A percentile compares a stretch with the other conserved stretches of the same genome.
These are phyloP conservation scores for Wickerhamomyces ciferrii DNA, from an alignment of 805 yeast species.

Conservation along the genomic window DNA sequence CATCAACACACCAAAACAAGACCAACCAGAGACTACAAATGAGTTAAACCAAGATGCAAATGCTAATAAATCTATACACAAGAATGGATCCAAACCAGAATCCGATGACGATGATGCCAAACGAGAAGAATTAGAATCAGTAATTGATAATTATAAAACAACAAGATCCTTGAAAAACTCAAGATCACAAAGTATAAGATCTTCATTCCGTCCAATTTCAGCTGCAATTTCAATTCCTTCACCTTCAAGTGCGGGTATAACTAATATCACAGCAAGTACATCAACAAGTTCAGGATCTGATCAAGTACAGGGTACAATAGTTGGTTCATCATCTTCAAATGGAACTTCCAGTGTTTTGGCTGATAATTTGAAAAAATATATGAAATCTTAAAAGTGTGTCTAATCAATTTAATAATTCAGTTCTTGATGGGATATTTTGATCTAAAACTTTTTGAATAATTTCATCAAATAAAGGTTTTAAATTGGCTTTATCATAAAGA, in stretches of 20 bases:
- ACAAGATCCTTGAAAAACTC: background rate
- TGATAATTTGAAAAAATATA: constrained; percentile 6
- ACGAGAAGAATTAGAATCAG: background rate
- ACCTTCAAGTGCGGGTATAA: background rate
- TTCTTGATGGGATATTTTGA: constrained; percentile 21
- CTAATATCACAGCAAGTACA: background rate
- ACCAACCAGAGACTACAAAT: too few species aligned
- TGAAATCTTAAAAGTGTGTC: background rate
- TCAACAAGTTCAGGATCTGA: background rate
- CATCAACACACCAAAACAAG: background rate
- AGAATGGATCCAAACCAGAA: background rate
- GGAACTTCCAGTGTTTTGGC: background rate
- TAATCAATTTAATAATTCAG: too few species aligned
- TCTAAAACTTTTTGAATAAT: constrained; percentile 36
- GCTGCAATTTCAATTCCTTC: background rate
- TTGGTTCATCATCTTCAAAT: background rate
- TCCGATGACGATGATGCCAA: background rate
- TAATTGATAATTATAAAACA: background rate
- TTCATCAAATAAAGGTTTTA: constrained; percentile 35
- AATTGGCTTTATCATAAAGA: constrained; percentile 27
- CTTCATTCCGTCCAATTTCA: background rate
- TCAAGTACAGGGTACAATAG: background rate
- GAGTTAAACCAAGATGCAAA: background rate
- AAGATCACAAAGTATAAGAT: background rate
- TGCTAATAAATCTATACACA: background rate